Percentiles rank a stretch among this genome's conserved stretches.
Conservation (phyloP, 2,329 filamentous ascomycete genomes). For the Stromatinia cepivora region DNA sequence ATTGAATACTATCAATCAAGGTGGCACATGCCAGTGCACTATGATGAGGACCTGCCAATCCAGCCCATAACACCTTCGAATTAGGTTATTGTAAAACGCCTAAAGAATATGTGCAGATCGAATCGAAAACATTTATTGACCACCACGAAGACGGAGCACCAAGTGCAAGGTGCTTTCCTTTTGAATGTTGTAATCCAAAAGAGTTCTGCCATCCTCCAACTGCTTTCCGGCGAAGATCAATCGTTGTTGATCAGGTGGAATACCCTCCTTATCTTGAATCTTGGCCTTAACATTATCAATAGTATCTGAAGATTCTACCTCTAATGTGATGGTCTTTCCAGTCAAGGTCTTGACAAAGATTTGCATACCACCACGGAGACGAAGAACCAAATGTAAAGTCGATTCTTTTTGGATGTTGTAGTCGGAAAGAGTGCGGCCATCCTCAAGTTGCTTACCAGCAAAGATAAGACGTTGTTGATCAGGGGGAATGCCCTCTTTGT, state of each 20-base stretch:
- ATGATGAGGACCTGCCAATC: constrained; percentile 15
- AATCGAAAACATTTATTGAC: constrained; percentile 40
- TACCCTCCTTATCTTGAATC: constrained; percentile 72
- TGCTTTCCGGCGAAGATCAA: constrained; percentile 72
- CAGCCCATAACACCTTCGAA: constrained; percentile 15
- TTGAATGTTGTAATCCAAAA: constrained; percentile 88
- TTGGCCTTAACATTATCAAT: constrained; percentile 72
- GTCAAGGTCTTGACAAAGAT: constrained; percentile 73
- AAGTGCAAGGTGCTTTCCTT: constrained; percentile 73
- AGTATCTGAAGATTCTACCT: constrained; percentile 67
- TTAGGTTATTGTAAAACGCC: constrained; percentile 16
- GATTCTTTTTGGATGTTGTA: constrained; percentile 86
- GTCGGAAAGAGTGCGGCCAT: constrained; percentile 78
- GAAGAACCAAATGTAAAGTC: constrained; percentile 69
- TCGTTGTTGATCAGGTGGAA: constrained; percentile 69
- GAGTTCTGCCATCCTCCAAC: constrained; percentile 72
- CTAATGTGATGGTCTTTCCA: constrained; percentile 68
- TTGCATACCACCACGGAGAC: constrained; percentile 73
- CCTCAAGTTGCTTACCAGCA: constrained; percentile 70
- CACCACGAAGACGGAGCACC: constrained; percentile 70
- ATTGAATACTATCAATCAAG: constrained; percentile 21
- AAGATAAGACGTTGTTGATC: constrained; percentile 72
- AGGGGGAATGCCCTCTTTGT: constrained; percentile 71
- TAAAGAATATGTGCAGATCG: constrained; percentile 18
- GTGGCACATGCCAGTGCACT: constrained; percentile 15